Conservation (phyloP, 2,329 filamentous ascomycete species). For the Fusarium fracticaudum region DNA sequence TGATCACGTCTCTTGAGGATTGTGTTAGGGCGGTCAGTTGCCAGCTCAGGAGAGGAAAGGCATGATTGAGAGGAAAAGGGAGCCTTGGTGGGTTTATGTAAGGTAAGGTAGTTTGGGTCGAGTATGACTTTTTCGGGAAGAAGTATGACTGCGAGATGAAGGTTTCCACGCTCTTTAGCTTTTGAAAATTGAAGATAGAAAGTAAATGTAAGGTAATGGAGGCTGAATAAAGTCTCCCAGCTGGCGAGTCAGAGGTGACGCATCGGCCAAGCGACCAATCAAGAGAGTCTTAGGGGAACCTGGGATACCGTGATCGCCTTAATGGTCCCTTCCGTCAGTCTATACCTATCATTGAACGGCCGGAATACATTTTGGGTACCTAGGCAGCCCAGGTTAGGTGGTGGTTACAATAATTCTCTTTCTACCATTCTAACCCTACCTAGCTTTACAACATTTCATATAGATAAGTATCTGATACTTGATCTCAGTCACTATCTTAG, state of each 20-base stretch:
- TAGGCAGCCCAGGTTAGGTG: not conserved
- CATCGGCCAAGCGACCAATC: slow-evolving; percentile 42
- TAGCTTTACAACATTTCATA: not conserved
- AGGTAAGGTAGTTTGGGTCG: not conserved
- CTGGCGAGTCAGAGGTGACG: slow-evolving; percentile 42
- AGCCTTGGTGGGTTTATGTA: not conserved
- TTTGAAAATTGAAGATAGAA: not conserved
- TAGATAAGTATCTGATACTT: not conserved
- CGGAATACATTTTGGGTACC: not conserved
- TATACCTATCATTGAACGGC: not conserved
- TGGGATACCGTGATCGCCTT: slow-evolving; percentile 32
- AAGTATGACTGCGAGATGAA: not conserved
- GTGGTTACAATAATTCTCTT: not conserved
- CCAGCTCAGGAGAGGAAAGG: slow-evolving; percentile 32
- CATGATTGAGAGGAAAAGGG: slow-evolving; percentile 28
- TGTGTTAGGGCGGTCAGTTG: slow-evolving; percentile 28
- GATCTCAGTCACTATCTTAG: not conserved
- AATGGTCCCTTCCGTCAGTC: slow-evolving; percentile 24
- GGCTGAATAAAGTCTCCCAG: slow-evolving; percentile 8
- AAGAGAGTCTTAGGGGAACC: slow-evolving; percentile 21
- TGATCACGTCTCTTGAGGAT: slow-evolving; percentile 34
- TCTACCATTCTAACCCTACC: not conserved
- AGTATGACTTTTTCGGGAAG: not conserved
- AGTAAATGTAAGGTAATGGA: not conserved
- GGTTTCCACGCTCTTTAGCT: not conserved